Evolutionary conservation across 2,329 filamentous ascomycete species (phyloP), one percentile per base, ranked within the genome.

Genomic region (Annulohypoxylon truncatum): DNA sequence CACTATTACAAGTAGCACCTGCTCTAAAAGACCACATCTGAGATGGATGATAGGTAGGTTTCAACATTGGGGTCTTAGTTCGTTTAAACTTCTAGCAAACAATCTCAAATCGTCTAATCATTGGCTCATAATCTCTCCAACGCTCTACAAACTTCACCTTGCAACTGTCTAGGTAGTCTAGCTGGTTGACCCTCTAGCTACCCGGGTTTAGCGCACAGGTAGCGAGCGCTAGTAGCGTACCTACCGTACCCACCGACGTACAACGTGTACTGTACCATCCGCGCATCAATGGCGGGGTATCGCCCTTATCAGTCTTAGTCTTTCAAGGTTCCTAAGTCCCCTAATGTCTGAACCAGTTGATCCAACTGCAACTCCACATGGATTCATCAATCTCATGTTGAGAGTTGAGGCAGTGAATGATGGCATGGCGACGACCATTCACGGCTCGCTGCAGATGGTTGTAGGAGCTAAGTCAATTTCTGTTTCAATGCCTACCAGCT

Each of bases 401-500:
- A 69, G 50, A 52, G n/a, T 46, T 48, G 44, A 58, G 51, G 54
- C 53, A 53, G 46, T 64, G 61, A 52, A 38, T 38, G 46, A 46
- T 69, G 64, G 67, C 64, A 69, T 69, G 67, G 54, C 64, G 22
- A 54, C 24, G 12, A 20, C 61, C 53, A 62, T 40, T 40, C 15
- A 64, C 67, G 67, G 67, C 61, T 69, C 57, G 51, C 60, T 69
- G 67, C 67, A 69, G 67, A 67, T 67, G 64, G 48, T 48, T 61
- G 60, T 67, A 64, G 60, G 64, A 67, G 53, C 38, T 66, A 66
- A 60, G 52, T 69, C 60, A 67, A 67, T 54, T 46, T 53, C 31
- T 67, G 60, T 67, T 52, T 66, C 66, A 61, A 67, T 66, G 55
- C 64, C 61, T 67, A 54, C 40, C 46, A 51, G 33, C 24, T 63